These are phyloP conservation scores for Marvania coccoides DNA, from an alignment of 139 green algal genomes.

Conservation along the genomic window DNA sequence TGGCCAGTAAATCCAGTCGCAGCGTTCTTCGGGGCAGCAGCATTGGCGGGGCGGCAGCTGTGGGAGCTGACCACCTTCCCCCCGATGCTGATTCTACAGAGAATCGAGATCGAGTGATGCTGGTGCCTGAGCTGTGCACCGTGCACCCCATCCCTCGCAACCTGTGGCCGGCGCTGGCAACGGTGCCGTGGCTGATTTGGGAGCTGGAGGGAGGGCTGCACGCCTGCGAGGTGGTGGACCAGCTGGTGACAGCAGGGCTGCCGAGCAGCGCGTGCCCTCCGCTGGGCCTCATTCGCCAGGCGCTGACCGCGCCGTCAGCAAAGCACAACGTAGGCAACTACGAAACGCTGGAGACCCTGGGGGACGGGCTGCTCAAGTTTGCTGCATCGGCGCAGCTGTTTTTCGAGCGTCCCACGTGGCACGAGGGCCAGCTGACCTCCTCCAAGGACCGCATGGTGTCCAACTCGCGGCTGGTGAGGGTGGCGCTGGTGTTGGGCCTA, in stretches of 20 bases:
- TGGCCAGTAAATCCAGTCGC: too few species aligned
- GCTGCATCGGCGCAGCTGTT: slow-evolving; percentile 21
- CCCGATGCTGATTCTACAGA: background rate
- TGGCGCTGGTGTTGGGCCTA: background rate
- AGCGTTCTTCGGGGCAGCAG: too few species aligned
- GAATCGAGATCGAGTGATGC: slow-evolving; percentile 15
- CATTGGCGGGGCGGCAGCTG: too few species aligned
- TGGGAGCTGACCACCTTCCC: too few species aligned
- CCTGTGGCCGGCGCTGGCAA: slow-evolving; percentile 11
- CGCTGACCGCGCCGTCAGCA: slow-evolving; percentile 25
- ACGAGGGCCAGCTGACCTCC: slow-evolving; percentile 39
- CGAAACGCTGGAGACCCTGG: slow-evolving; percentile 38
- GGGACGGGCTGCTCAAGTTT: slow-evolving; percentile 40
- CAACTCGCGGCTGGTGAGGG: slow-evolving; percentile 18
- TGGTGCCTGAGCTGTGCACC: slow-evolving; percentile 33
- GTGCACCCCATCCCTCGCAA: slow-evolving; percentile 12
- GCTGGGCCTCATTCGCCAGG: slow-evolving; percentile 14
- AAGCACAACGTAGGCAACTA: slow-evolving; percentile 18
- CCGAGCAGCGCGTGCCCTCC: background rate
- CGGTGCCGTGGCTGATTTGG: slow-evolving; percentile 27
- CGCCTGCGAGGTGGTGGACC: slow-evolving; percentile 19
- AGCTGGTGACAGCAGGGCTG: slow-evolving; percentile 1
- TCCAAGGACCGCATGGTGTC: slow-evolving; percentile 34
- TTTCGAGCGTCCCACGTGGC: slow-evolving; percentile 5
- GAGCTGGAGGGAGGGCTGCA: slow-evolving; percentile 23